Evolutionary conservation across 345 rosid genomes (phyloP), one percentile per base, ranked within the genome.

Genomic region (Iberis pinnata): DNA sequence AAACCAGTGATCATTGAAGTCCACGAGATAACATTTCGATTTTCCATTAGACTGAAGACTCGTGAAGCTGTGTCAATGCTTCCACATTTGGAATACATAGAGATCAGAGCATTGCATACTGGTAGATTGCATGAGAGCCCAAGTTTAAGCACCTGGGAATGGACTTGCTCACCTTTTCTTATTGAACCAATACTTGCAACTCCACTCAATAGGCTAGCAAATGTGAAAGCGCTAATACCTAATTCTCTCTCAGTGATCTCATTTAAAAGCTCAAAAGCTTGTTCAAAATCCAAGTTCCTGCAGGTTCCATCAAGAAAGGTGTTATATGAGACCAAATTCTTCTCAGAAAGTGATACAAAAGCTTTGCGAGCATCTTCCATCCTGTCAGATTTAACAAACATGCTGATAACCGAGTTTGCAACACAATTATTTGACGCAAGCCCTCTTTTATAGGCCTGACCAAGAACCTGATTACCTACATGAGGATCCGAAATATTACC

Each of bases 1-100:
- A 80, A 82, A 42, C 88, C 88, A 6, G 88, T 80, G 49, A 88
- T 75, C 80, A 80, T 80, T 6, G 94, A 78, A 48, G 90, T 84
- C 86, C 88, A 88, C 12, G 88, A 78, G 57, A 78, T 65, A 45
- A 80, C 72, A 60, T 88, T 79, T 41, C 56, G 58, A 70, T 72
- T 61, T 20, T 41, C 69, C 80, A 78, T 76, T 32, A 58, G 41
- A 12, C 39, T 64, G 45, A 87, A 87, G 65, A 78, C 83, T 70
- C 63, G 74, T 29, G 70, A 75, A 56, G 84, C 79, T 55, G 75
- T 60, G 57, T 78, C 80, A 31, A 83, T 67, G 53, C 74, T 72
- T 65, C 86, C 86, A 8, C 87, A 81, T 60, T 74, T 81, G 18
- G 96, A 79, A 63, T 81, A 84, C 96, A 80, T 78, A 37, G 87